Evolutionary conservation across 345 rosid genomes (phyloP), one percentile per base, ranked within the genome.

Genomic region (Boechera retrofracta): DNA sequence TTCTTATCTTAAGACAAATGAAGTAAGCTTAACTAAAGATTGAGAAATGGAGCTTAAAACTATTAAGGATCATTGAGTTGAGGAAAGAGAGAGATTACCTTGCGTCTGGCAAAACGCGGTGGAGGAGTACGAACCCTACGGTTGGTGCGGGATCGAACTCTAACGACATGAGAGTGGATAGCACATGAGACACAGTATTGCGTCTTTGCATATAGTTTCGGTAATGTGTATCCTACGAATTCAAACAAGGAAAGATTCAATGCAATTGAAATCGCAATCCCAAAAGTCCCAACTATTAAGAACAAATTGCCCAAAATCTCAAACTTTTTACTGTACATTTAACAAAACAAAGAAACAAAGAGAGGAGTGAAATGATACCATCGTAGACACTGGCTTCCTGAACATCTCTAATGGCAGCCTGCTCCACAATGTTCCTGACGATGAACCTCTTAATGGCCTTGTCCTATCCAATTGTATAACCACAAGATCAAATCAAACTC

Each of bases 401-500:
- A 31, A 92, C 92, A 65, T 92, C 98, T 69, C 98, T 86, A 5
- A 92, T 95, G 1, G 93, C 98, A 59, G 96, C 98, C 64, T 90
- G 98, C 80, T 92, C 98, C 1, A 90, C 98, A n/a, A 92, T 92
- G 86, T 92, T 92, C 86, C 96, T 90, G 71, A 92, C 96, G 5
- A 92, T 83, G 64, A 90, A 89, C 78, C 98, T 89, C 89, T 92
- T 92, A 52, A 89, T 89, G 0, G 96, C 88, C 83, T 90, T 92
- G 59, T 92, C 98, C 94, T 92, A 71, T 11, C 13, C 15, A 49
- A 12, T 54, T 5, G 11, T 12, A 15, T 47, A 6, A 2, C 36
- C 16, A 60, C 26, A 32, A 42, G 5, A 21, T 41, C 47, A 52
- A 10, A 73, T 61, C 69, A n/a, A 35, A 47, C 0, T 45, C 24